Conservation (phyloP, 306 rosid species). For the Trichosanthes truncata region DNA sequence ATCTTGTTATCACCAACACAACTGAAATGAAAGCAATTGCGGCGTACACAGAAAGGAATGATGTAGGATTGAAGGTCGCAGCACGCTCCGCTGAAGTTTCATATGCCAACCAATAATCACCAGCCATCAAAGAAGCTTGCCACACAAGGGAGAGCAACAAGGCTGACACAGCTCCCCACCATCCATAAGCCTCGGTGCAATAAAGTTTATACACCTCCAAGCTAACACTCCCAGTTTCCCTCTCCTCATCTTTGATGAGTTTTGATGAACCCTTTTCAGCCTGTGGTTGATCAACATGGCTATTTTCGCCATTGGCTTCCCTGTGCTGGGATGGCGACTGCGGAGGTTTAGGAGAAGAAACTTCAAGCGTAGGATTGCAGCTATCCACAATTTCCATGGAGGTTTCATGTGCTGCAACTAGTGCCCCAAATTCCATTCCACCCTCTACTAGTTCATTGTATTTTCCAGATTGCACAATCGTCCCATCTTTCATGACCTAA, state of each 20-base stretch:
- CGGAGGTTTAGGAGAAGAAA: conserved; percentile 25
- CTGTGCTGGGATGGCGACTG: conserved; percentile 27
- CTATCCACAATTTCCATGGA: conserved; percentile 91
- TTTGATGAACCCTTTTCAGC: conserved; percentile 29
- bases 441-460: conserved; percentile 47
- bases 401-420: conserved; percentile 78
- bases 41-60: not conserved
- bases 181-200: conserved; percentile 52
- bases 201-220: conserved; percentile 77
- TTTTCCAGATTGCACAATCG: conserved; percentile 73
- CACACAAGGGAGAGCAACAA: conserved; percentile 61
- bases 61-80: not conserved
- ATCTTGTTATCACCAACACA: conserved; percentile 71
- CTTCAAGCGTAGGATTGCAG: conserved; percentile 25
- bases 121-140: conserved; percentile 68
- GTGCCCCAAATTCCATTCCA: conserved; percentile 61
- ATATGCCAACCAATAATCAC: conserved; percentile 95
- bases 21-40: conserved; percentile 12
- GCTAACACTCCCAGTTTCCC: conserved; percentile 70
- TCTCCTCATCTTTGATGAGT: conserved; percentile 32
- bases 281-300: conserved; percentile 36
- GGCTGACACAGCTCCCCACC: conserved; percentile 46
- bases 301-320: conserved; percentile 39
- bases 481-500: conserved; percentile 86
- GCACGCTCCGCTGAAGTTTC: conserved; percentile 34